Conservation (phyloP, 1,284 basidiomycete species). For the Sporisorium iseilematis-ciliati region DNA sequence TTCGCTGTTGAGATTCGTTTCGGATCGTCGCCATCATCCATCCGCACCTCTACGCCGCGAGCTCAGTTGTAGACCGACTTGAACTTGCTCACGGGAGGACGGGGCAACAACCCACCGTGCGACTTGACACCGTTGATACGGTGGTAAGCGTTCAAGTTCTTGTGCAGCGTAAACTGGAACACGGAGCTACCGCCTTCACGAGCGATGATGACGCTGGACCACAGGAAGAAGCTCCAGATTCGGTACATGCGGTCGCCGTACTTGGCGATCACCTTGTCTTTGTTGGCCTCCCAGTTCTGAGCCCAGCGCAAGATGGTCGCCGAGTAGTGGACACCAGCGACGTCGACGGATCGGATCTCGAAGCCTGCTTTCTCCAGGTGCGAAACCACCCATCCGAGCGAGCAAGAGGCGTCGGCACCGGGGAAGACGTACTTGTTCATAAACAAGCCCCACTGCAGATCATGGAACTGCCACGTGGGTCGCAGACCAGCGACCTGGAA, state of each 20-base stretch:
- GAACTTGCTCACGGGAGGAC: constrained; percentile 55
- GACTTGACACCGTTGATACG: constrained; percentile 74
- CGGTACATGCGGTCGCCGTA: constrained; percentile 82
- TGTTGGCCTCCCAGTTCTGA: constrained; percentile 72
- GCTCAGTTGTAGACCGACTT: constrained; percentile 60
- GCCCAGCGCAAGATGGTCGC: constrained; percentile 81
- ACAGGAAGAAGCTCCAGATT: constrained; percentile 69
- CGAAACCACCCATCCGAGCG: constrained; percentile 92
- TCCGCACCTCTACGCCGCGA: background rate
- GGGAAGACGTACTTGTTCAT: constrained; percentile 80
- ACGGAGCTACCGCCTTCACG: constrained; percentile 68
- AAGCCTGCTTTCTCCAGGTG: constrained; percentile 88
- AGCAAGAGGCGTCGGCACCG: constrained; percentile 85
- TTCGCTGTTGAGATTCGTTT: too few relatives aligned
- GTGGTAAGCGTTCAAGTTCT: constrained; percentile 85
- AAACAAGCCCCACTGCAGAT: constrained; percentile 85
- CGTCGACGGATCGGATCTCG: constrained; percentile 95
- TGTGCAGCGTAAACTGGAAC: constrained; percentile 85
- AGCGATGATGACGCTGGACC: constrained; percentile 63
- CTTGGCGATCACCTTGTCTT: constrained; percentile 85
- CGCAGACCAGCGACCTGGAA: constrained; percentile 96
- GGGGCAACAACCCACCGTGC: constrained; percentile 64
- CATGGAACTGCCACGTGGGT: constrained; percentile 95
- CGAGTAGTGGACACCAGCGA: constrained; percentile 82
- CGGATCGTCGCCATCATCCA: background rate